phyloP scores from a whole-genome alignment of 768 basidiomycete species.

The Amanita rubescens region DNA sequence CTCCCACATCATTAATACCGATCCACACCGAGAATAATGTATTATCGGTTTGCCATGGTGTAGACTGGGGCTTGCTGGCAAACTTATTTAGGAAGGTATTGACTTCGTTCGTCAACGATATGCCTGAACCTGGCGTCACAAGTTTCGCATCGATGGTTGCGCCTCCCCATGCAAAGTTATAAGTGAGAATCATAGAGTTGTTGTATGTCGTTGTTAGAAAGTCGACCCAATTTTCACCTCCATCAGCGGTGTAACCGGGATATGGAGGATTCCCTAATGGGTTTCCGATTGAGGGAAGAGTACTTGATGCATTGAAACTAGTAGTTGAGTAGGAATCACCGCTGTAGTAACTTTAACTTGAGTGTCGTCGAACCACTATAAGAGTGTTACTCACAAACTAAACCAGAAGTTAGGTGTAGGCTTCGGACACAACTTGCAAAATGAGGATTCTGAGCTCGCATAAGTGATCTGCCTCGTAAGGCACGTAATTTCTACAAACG shows the following conservation, averaged over 20 bases:
- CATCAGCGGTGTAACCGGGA: slow-evolving; percentile 46
- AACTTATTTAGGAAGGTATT: slow-evolving; percentile 44
- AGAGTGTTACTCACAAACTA: slow-evolving; percentile 38
- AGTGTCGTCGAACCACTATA: not conserved
- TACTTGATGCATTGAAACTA: slow-evolving; percentile 34
- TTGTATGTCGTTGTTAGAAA: slow-evolving; percentile 45
- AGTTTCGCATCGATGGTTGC: slow-evolving; percentile 56
- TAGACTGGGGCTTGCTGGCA: slow-evolving; percentile 38
- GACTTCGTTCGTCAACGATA: slow-evolving; percentile 55
- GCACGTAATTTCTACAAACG: not conserved
- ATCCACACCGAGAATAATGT: slow-evolving; percentile 64
- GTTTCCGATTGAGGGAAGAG: slow-evolving; percentile 38
- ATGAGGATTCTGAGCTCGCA: not conserved
- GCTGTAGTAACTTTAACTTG: slow-evolving; percentile 22
- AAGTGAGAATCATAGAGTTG: slow-evolving; percentile 46
- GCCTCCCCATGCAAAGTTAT: slow-evolving; percentile 61
- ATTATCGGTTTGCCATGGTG: slow-evolving; percentile 50
- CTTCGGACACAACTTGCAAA: not conserved
- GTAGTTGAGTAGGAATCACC: slow-evolving; percentile 58
- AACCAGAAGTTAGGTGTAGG: slow-evolving; percentile 42
- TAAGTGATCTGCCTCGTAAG: not conserved
- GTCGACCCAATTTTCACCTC: slow-evolving; percentile 57
- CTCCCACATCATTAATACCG: slow-evolving; percentile 64
- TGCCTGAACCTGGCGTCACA: slow-evolving; percentile 45
- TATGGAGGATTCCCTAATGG: slow-evolving; percentile 48